Conservation (phyloP, 163 green algal genomes). For the Volvox carteri region DNA sequence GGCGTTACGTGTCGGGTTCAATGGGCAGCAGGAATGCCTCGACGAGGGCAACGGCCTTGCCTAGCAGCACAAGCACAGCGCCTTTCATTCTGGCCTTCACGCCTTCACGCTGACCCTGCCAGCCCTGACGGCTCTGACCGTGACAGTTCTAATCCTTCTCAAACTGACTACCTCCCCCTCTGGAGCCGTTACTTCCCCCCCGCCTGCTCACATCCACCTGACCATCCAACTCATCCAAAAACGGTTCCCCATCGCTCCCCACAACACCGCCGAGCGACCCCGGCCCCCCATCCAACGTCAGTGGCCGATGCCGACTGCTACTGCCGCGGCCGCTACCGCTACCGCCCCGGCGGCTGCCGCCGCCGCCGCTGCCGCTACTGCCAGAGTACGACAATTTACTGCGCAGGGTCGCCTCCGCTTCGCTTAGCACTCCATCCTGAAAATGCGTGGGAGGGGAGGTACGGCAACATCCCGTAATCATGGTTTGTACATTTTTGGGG, state of each 20-base stretch:
- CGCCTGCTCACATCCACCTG: neutral
- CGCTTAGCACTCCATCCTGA: conserved; percentile 41
- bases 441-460: neutral
- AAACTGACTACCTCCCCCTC: no score
- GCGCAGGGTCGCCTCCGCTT: conserved; percentile 22
- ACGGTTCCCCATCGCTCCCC: conserved; percentile 40
- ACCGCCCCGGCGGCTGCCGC: no score
- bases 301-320: no score
- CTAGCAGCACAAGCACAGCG: no score
- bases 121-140: no score
- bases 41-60: no score
- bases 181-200: no score
- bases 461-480: neutral
- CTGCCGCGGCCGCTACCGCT: neutral
- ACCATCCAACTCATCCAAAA: neutral
- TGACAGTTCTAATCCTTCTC: no score
- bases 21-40: no score
- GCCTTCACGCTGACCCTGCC: no score
- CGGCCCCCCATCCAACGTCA: neutral
- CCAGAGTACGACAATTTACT: conserved; percentile 1
- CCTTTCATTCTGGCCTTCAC: no score
- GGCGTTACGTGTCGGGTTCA: no score
- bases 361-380: neutral
- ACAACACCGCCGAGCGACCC: neutral
- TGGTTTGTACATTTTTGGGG: neutral